These are phyloP conservation scores for Prunus persica DNA, from an alignment of 306 rosid species.

Conservation along the genomic window Prunus_persica_NCBIv2 NC_034011.1:25263501-25264000, in stretches of 20 bases:
- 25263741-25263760: not conserved
- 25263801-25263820: slow-evolving; percentile 22
- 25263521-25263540: not conserved
- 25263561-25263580: slow-evolving; percentile 85
- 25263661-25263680: slow-evolving; percentile 80
- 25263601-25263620: slow-evolving; percentile 83
- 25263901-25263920: slow-evolving; percentile 68
- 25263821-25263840: slow-evolving; percentile 85
- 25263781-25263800: slow-evolving; percentile 1
- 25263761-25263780: not conserved
- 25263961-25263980: slow-evolving; percentile 19
- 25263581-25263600: slow-evolving; percentile 82
- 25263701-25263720: slow-evolving; percentile 46
- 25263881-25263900: slow-evolving; percentile 66
- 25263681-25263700: slow-evolving; percentile 73
- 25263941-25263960: slow-evolving; percentile 17
- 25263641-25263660: slow-evolving; percentile 70
- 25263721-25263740: not conserved
- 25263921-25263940: slow-evolving; percentile 52
- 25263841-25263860: slow-evolving; percentile 79
- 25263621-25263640: slow-evolving; percentile 88
- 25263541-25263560: slow-evolving; percentile 38
- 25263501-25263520: not conserved
- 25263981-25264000: not conserved
- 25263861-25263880: slow-evolving; percentile 71